Evolutionary conservation across 2,329 filamentous ascomycete species (phyloP), one percentile per base, ranked within the genome.

Genomic region (Byssothecium circinans): DNA sequence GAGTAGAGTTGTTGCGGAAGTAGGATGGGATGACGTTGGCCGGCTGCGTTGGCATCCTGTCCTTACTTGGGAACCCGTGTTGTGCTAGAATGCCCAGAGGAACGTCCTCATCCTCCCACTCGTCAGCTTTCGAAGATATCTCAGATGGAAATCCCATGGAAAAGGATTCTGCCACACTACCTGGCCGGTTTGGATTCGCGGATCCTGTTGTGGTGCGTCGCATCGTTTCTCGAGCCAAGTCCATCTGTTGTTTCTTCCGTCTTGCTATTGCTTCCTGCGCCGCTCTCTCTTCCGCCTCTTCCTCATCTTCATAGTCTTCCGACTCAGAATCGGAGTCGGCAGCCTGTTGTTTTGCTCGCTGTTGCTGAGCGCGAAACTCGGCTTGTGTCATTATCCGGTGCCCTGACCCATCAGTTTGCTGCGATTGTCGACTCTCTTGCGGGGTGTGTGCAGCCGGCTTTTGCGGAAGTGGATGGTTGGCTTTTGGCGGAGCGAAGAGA

Each of bases 31-130:
- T 60, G 4, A 62, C 57, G 33, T 69, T 65, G 7, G 57, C 34
- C 12, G 65, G 66, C 43, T 65, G 61, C 15, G 49, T 61, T 7
- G 67, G 67, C 2, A 54, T 43, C 27, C 54, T 58, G 50, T 56
- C 61, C 25, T 61, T 61, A 45, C 53, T 66, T 8, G 69, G 68
- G 41, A 71, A 71, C 23, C 67, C 67, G 50, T 72, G 69, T 25
- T 66, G 62, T 11, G 58, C 58, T 17, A 72, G 62, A 30, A 72
- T 68, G n/a, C 66, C 69, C 10, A 72, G 53, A 22, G 69, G 69
- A 19, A 71, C 57, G 38, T 72, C 69, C 40, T 71, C 69, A 14
- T 71, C 67, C 40, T 64, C 61, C 68, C 67, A 71, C 39, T 71
- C 62, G 38, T 68, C 66, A 12, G 67, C 65, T 43, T 69, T 58